A percentile compares a stretch with the other conserved stretches of the same genome.
Conservation (phyloP, 495 filamentous ascomycete genomes). For the Lophium mytilinum region DNA sequence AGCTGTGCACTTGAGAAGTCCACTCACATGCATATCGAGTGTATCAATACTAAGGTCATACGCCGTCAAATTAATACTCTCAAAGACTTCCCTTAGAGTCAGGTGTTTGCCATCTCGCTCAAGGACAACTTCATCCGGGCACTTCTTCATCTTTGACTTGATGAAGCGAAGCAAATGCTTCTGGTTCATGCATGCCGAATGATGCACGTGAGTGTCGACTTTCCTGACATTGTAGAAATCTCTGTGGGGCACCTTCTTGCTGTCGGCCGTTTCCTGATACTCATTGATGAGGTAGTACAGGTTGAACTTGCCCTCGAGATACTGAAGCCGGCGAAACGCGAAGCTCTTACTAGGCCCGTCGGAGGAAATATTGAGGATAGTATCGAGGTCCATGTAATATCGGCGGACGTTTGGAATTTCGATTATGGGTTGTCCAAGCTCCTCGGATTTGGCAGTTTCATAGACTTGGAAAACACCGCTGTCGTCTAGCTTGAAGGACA, state of each 20-base stretch:
- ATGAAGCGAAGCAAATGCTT: conserved; percentile 97
- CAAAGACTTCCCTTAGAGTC: conserved; percentile 87
- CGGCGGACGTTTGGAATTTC: conserved; percentile 81
- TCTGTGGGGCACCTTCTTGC: conserved; percentile 91
- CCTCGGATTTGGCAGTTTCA: conserved; percentile 53
- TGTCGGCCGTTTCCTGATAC: conserved; percentile 96
- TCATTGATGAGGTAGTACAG: conserved; percentile 87
- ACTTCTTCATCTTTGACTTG: conserved; percentile 99
- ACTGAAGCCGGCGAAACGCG: conserved; percentile 86
- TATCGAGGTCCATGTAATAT: conserved; percentile 91
- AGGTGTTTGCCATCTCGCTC: conserved; percentile 88
- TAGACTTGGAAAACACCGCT: conserved; percentile 89
- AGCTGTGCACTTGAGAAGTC: not conserved
- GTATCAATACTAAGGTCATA: conserved; percentile 99
- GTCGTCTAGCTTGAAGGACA: conserved; percentile 68
- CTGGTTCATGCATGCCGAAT: conserved; percentile 99
- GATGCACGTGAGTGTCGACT: conserved; percentile 97
- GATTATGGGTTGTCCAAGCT: conserved; percentile 58
- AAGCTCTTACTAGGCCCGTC: conserved; percentile 97
- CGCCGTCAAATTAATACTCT: conserved; percentile 91
- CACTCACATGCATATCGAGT: conserved; percentile 87
- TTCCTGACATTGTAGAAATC: conserved; percentile 99
- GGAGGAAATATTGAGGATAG: conserved; percentile 72
- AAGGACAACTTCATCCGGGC: conserved; percentile 84
- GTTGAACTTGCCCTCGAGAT: conserved; percentile 93